A percentile compares a stretch with the other conserved stretches of the same genome.
Conservation (phyloP, 2,329 filamentous ascomycete species). For the Neophaeococcomyces aloes region DNA sequence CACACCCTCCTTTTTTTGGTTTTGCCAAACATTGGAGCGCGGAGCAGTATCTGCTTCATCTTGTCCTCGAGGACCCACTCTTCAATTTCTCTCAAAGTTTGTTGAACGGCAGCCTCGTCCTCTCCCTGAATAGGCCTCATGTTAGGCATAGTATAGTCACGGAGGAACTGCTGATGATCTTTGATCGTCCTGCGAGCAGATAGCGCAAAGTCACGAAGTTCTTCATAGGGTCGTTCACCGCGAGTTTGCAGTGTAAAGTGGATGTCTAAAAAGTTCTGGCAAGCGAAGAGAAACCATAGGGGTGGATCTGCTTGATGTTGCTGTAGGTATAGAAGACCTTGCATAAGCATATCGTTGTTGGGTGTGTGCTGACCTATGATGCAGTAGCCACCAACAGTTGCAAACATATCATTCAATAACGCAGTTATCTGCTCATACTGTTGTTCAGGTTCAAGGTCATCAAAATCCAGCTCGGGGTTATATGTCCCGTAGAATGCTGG, state of each 20-base stretch:
- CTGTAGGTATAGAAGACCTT: neutral
- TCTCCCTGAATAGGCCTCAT: neutral
- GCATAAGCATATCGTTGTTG: neutral
- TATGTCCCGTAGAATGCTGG: neutral
- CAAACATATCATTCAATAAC: neutral
- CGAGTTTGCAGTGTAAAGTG: neutral
- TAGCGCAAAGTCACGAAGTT: neutral
- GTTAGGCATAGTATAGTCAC: neutral
- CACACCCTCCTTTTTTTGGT: neutral
- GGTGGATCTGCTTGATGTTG: neutral
- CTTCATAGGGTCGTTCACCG: neutral
- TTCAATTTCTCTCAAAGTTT: neutral
- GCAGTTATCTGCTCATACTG: neutral
- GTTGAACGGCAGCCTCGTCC: neutral
- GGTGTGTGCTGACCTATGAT: neutral
- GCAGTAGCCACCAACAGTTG: neutral
- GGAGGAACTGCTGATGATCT: neutral
- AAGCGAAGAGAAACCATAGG: neutral
- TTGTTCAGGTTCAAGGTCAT: neutral
- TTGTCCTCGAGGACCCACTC: neutral
- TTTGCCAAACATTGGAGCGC: neutral
- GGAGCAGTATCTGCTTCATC: neutral
- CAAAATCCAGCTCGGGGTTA: neutral
- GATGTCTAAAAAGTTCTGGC: neutral
- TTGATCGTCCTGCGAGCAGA: neutral